Percentiles rank a stretch among this genome's conserved stretches.
These are phyloP conservation scores for Saururus chinensis DNA, from an alignment of 164 flowering plant species.

Conservation along the genomic window DNA sequence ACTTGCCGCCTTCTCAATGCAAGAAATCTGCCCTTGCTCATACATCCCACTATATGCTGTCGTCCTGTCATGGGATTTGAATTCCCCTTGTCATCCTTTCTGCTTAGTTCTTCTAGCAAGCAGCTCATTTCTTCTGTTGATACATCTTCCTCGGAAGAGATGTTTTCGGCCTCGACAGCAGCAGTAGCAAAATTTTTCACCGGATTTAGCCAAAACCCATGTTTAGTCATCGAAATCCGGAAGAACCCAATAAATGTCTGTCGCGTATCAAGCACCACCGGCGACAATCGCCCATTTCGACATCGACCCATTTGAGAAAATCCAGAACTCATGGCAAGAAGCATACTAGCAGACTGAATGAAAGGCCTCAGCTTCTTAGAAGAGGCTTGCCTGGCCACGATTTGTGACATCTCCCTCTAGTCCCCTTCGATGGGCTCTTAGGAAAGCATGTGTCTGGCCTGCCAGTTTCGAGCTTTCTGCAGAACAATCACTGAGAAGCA, in stretches of 20 bases:
- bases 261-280: not conserved
- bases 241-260: not conserved
- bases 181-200: conserved; percentile 47
- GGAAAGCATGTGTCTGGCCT: too few relatives aligned
- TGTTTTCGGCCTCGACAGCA: conserved; percentile 54
- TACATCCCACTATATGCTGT: conserved; percentile 13
- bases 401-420: not conserved
- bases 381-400: not conserved
- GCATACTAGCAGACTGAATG: not conserved
- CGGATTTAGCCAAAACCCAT: conserved; percentile 1
- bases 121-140: conserved; percentile 40
- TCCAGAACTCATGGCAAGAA: too few relatives aligned
- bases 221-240: not conserved
- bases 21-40: conserved; percentile 25
- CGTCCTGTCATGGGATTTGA: too few relatives aligned
- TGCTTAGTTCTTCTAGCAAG: conserved; percentile 27
- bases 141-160: conserved; percentile 46
- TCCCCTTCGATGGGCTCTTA: too few relatives aligned
- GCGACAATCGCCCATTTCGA: not conserved
- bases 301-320: not conserved
- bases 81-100: conserved; percentile 20
- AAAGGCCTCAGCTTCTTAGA: not conserved
- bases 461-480: too few relatives aligned
- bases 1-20: conserved; percentile 58
- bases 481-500: too few relatives aligned